Base-by-base conservation (phyloP, 768 basidiomycete genomes). In the Kwoniella sp. region DNA sequence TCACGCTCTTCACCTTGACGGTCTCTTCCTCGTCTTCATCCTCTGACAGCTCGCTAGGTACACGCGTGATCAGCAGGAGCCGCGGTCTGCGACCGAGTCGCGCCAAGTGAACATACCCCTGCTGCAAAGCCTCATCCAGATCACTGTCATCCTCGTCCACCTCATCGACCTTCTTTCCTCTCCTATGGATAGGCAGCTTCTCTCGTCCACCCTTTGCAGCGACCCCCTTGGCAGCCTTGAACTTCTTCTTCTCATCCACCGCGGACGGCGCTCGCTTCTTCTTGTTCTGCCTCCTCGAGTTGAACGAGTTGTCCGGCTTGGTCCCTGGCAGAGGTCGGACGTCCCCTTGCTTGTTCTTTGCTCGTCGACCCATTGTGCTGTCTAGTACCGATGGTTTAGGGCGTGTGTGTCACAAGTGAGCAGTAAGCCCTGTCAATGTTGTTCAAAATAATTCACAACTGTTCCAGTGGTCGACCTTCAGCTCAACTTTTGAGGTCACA, bases 341-440 rank as follows among this genome's bases (percentile, higher is more conserved):
- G 6, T 57, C 47, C 0, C 60, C 63, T 50, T 74, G 73, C 66
- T 74, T 74, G 58, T 69, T 66, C 50, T 60, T 55, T 43, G 67
- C 65, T 61, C 68, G 67, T 45, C 69, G 54, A 50, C 73, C 73
- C 73, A 74, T 74, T 26, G 27, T 59, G 11, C 53, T n/a, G n/a
- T n/a, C n/a, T n/a, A n/a, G n/a, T n/a, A n/a, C n/a, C n/a, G n/a
- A n/a, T n/a, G n/a, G n/a, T n/a, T n/a, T n/a, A n/a, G n/a, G n/a
- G n/a, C n/a, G n/a, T n/a, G n/a, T n/a, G n/a, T n/a, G n/a, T n/a
- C n/a, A n/a, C n/a, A n/a, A n/a, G n/a, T n/a, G n/a, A n/a, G n/a
- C n/a, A n/a, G n/a, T n/a, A n/a, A n/a, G n/a, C n/a, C n/a, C n/a
- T n/a, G n/a, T n/a, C n/a, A n/a, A n/a, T n/a, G n/a, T n/a, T n/a